Base-by-base conservation (phyloP, 1,284 basidiomycete species). In the Mycosarcoma maydis region DNA sequence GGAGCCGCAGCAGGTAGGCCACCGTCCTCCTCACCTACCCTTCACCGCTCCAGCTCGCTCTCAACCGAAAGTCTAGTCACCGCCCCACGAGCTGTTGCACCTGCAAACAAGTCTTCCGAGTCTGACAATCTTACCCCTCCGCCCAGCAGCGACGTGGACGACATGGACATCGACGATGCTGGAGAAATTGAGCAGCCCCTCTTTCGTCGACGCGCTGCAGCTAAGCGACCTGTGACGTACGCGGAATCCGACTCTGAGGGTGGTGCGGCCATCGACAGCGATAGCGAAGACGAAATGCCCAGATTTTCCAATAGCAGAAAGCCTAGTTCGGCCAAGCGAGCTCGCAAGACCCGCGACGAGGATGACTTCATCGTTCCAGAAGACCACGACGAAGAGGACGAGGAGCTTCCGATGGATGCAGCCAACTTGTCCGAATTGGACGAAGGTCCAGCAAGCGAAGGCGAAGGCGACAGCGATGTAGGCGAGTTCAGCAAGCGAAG, bases 321-420 rank as follows among this genome's bases (percentile, higher is more conserved):
- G 42, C 47, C 37, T 29, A 42, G 40, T 22, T 9, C 48, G 10
- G 49, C 54, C 38, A 73, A 66, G 34, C 51, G 64, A 22, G 54
- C 62, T 13, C 52, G 68, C 26, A 54, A 44, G 23, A 27, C 64
- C 14, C 45, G 46, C 16, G 73, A 75, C 38, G 67, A 73, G 19
- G 75, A 77, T 30, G 73, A 76, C 46, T 77, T 75, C 41, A 64
- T 76, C 46, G 75, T 72, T 19, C 59, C 58, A 11, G 71, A 77
- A 43, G 64, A 72, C 19, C 69, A 69, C 44, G 55, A 68, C 4
- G 52, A 57, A 2, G 66, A 65, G 22, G 56, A 64, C 1, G 59
- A 67, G 9, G 59, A 57, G 34, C 54, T 52, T 14, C 52, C 47
- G 9, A 10, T 66, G 27, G 68, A 62, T 29, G 64, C 59, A n/a